Conservation (phyloP, 1,139 yeast species). For the Candida mesenterica region DNA sequence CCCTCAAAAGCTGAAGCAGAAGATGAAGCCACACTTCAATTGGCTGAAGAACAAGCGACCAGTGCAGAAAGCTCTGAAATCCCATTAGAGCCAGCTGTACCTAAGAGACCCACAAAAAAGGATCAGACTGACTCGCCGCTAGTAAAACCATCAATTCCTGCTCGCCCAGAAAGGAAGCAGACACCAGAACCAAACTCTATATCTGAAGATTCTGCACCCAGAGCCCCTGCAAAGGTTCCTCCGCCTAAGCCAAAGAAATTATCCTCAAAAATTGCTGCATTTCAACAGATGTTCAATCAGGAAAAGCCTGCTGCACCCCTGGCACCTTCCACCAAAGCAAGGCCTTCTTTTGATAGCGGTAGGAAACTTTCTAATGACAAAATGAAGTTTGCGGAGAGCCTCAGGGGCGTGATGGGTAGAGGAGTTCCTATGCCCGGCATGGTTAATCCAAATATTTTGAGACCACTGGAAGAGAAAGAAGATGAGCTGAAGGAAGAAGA, state of each 20-base stretch:
- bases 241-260: slow-evolving; percentile 76
- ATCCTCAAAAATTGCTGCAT: slow-evolving; percentile 75
- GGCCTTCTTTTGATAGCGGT: slow-evolving; percentile 3
- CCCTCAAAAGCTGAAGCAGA: no score
- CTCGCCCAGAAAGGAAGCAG: slow-evolving; percentile 1
- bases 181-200: not conserved
- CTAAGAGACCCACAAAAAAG: slow-evolving; percentile 3
- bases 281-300: slow-evolving; percentile 64
- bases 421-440: slow-evolving; percentile 66
- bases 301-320: slow-evolving; percentile 9
- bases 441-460: slow-evolving; percentile 31
- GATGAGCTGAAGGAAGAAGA: slow-evolving; percentile 10
- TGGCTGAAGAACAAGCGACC: no score
- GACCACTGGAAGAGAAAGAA: slow-evolving; percentile 6
- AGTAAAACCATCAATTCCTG: slow-evolving; percentile 4
- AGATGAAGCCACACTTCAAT: no score
- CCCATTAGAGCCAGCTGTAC: slow-evolving; percentile 4
- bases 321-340: slow-evolving; percentile 2
- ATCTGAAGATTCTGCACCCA: slow-evolving; percentile 5
- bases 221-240: slow-evolving; percentile 36
- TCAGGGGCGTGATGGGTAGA: slow-evolving; percentile 56
- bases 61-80: no score
- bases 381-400: slow-evolving; percentile 50
- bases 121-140: not conserved
- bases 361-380: slow-evolving; percentile 32